Base-by-base conservation (phyloP, 371 early-diverging fungal species). In the Haplosporangium sp. region DNA sequence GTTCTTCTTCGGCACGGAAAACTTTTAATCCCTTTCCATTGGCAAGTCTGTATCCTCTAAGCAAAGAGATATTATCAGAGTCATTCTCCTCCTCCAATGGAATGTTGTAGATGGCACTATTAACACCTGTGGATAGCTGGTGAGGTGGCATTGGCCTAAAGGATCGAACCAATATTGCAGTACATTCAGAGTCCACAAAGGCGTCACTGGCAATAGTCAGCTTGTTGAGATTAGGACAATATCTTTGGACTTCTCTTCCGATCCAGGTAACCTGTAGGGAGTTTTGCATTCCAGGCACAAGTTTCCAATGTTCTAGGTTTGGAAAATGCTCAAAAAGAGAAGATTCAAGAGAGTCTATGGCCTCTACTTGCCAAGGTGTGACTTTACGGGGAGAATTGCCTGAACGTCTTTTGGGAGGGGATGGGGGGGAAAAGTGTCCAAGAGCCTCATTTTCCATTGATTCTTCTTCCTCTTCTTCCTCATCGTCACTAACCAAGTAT, bases 191-290 rank as follows among this genome's bases (percentile, higher is more conserved):
- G 27, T 47, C 63, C 37, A 20, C n/a, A 1, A 35, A 17, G 9
- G 61, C 35, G 42, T 15, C 13, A 4, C 13, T 13, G 7, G 17
- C n/a, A 6, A 63, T 9, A n/a, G 52, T 63, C 37, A 63, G 38
- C 39, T 52, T 63, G 37, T 63, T 52, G n/a, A 63, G 63, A 17
- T 44, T 52, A 8, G 63, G 53, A 19, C 63, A 63, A 35, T 63
- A 20, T 19, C 10, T 52, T 5, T 37, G 52, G 53, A 63, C n/a
- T 19, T 63, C 44, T 35, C 10, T 20, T 15, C 63, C 52, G 4
- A 63, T 52, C 63, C 63, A 63, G n/a, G 63, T 45, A 15, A 63
- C 37, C 19, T 38, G 3, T 6, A 17, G 52, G 13, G 34, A 34
- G 34, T 48, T 48, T 9, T 48, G 38, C 1, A 19, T 2, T 27